Base-by-base conservation (phyloP, 2,329 filamentous ascomycete genomes). In the Myriosclerotinia scirpicola region DNA sequence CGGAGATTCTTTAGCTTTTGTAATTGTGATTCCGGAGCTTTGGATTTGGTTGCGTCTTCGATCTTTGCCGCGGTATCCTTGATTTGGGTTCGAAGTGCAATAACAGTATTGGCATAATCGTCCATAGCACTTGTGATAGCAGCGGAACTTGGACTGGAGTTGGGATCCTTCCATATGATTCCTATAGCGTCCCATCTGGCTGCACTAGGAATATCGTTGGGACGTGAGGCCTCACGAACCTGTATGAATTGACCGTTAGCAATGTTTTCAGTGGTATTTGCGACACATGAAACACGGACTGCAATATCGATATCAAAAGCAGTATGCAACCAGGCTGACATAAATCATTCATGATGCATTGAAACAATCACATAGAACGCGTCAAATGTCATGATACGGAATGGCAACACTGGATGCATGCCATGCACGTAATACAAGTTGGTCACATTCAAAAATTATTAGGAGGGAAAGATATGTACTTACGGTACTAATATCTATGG, bases 101-200 rank as follows among this genome's bases (percentile, higher is more conserved):
- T 73, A 3, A 77, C 46, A 42, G 75, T 74, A 36, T 72, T 73
- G 55, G 71, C 73, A 62, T 75, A 77, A 42, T 75, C 71, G 56
- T 76, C 68, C 34, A 76, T 75, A 15, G 74, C 73, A 40, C 71
- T 72, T 61, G 72, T 73, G 30, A 77, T 68, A 26, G 70, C 69
- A 52, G 74, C 72, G 22, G 66, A 55, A 62, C 66, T 74, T 17
- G 75, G 73, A 62, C 40, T 74, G 42, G 73, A 76, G 65, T 68
- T 69, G 40, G 72, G 73, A 74, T 73, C 78, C 76, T 67, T 83
- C 80, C 67, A 85, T 75, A 85, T 80, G 56, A 83, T 80, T 22
- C 82, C 82, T 68, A 83, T 79, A 0, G 80, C 78, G 71, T 86
- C 84, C 83, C 84, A 86, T 3, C 79, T 80, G 34, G 82, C 81